Evolutionary conservation across 495 filamentous ascomycete species (phyloP), one percentile per base, ranked within the genome.

Genomic region (Talaromyces proteolyticus): DNA sequence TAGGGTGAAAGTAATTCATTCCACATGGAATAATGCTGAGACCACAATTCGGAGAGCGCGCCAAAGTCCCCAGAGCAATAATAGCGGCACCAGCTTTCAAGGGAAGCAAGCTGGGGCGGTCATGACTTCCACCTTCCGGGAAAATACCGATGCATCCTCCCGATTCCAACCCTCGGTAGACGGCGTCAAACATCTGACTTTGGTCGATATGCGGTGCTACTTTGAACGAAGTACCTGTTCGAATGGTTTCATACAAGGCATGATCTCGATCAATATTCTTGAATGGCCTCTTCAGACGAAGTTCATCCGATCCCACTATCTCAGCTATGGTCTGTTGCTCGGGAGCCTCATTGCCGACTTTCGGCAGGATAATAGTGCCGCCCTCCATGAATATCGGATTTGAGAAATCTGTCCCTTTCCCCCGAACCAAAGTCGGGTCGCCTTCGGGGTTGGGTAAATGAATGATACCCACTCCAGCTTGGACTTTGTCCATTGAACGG

Each of bases 1-100:
- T 89, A 4, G 89, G 83, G 64, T 94, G 89, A 66, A 94, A 94
- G 66, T 94, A 94, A 58, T 94, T 94, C 89, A 93, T 92, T 41
- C 89, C 89, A 22, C 87, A 88, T 16, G 89, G 89, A 19, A 94
- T 84, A 56, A 94, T 92, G 63, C 84, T 88, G 42, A 94, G 62
- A 8, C 81, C 86, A 59, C 82, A 91, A 56, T 89, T 70, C 3
- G 88, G 89, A 29, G 83, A 72, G 25, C 81, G 79, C 18, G 84
- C 83, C 12, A 94, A 71, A 0, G 89, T 83, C n/a, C 88, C 89
- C 40, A 94, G 77, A 19, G 89, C 89, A 89, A 94, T 94, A 51
- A 94, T 89, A 36, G 89, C 89, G 38, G 92, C 85, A 52, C 89
- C 89, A 57, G 89, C 89, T 74, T 94, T 94, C 37, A 94, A 66